Conservation (phyloP, 2,329 filamentous ascomycete species). For the Fusarium beomiforme region DNA sequence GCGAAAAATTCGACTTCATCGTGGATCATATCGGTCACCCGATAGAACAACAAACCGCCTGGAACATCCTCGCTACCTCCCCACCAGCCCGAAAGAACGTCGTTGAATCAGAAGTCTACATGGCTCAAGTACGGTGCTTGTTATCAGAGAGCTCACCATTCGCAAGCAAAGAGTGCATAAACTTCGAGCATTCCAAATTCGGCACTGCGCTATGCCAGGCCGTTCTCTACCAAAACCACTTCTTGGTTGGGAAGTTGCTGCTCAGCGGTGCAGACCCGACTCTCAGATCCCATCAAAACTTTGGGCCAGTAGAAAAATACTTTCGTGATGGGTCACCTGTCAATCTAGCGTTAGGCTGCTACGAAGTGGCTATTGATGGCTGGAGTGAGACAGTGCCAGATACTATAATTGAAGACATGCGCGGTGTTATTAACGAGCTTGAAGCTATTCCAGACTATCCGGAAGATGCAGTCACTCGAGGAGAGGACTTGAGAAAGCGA, state of each 20-base stretch:
- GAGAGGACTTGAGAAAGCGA: neutral
- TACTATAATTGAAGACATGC: neutral
- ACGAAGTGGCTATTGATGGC: neutral
- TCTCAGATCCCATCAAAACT: neutral
- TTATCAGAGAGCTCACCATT: neutral
- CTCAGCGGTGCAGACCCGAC: neutral
- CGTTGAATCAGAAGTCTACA: neutral
- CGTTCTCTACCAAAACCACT: neutral
- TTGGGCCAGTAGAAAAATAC: neutral
- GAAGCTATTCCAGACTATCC: neutral
- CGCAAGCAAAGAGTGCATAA: neutral
- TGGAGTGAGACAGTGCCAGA: neutral
- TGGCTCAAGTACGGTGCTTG: neutral
- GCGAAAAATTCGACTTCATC: neutral
- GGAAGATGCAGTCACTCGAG: neutral
- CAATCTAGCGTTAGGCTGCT: accelerated
- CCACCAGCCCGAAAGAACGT: neutral
- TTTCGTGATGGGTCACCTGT: neutral
- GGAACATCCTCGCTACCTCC: neutral
- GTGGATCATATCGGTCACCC: neutral
- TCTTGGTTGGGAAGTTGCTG: neutral
- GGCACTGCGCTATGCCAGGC: neutral
- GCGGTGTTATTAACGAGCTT: neutral
- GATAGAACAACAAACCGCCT: neutral
- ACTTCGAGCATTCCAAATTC: neutral